These are phyloP conservation scores for Pythium myriotylum DNA, from an alignment of 352 stramenopile species.

Conservation along the genomic window DNA sequence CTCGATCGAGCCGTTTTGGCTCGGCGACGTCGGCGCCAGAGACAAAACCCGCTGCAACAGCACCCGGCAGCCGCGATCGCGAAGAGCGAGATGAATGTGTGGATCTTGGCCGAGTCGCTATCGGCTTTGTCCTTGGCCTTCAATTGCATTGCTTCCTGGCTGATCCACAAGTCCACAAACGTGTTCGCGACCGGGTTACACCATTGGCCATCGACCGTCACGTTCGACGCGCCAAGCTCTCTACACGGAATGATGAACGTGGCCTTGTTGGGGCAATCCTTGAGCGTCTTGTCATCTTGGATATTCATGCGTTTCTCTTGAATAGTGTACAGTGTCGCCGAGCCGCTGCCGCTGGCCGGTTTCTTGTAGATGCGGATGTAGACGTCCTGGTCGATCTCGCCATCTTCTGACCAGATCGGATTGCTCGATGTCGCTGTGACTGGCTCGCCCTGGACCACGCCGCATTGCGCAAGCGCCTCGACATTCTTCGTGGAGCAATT, in stretches of 20 bases:
- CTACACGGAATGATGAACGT: conserved; percentile 30
- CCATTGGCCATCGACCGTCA: conserved; percentile 3
- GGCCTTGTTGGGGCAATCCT: conserved; percentile 27
- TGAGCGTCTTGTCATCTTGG: neutral
- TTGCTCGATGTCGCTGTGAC: conserved; percentile 12
- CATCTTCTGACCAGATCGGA: conserved; percentile 26
- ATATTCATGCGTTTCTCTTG: conserved; percentile 23
- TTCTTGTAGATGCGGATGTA: conserved; percentile 18
- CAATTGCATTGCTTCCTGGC: conserved; percentile 2
- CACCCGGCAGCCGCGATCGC: neutral
- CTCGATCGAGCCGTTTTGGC: conserved; percentile 5
- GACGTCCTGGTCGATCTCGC: conserved; percentile 21
- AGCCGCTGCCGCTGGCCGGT: neutral
- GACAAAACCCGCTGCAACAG: neutral
- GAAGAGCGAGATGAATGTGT: conserved; percentile 18
- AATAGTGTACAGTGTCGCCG: conserved; percentile 24
- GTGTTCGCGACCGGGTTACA: conserved; percentile 9
- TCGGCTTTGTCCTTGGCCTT: conserved; percentile 1
- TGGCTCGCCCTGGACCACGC: conserved; percentile 2
- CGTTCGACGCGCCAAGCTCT: conserved; percentile 5
- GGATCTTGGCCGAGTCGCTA: conserved; percentile 4
- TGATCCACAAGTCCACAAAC: conserved; percentile 29
- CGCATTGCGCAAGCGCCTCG: conserved; percentile 21
- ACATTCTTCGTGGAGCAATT: conserved; percentile 19
- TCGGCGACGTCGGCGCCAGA: conserved; percentile 4